phyloP scores from a whole-genome alignment of 2,329 filamentous ascomycete species.

The Talaromyces rugulosus region DNA sequence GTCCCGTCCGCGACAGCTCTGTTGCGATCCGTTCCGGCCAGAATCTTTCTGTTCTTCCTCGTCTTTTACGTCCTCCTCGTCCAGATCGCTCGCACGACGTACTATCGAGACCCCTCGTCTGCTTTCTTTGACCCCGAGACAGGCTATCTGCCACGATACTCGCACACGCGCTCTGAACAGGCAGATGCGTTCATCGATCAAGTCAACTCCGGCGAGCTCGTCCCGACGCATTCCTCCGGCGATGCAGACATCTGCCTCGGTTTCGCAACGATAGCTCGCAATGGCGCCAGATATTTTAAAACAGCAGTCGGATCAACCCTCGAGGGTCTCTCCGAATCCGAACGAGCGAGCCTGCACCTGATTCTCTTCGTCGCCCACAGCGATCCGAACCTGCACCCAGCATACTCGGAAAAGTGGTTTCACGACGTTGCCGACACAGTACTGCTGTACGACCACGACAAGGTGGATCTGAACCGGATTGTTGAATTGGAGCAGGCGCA shows the following conservation, averaged over 20 bases:
- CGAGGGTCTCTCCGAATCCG: conserved; percentile 37
- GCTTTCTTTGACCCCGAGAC: conserved; percentile 6
- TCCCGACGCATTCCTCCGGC: background rate
- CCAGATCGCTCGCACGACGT: background rate
- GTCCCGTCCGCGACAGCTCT: background rate
- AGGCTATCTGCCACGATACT: conserved; percentile 1
- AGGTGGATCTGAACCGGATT: conserved; percentile 31
- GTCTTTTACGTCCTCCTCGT: background rate
- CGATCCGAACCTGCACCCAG: conserved; percentile 37
- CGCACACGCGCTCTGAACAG: conserved; percentile 2
- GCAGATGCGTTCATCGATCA: conserved; percentile 1
- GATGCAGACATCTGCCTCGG: conserved; percentile 34
- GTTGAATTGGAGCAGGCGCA: conserved; percentile 28
- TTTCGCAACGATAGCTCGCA: conserved; percentile 39
- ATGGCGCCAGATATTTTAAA: conserved; percentile 37
- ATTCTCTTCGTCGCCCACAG: conserved; percentile 44
- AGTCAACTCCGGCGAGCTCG: background rate
- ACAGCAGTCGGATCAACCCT: conserved; percentile 43
- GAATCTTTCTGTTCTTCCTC: conserved; percentile 1
- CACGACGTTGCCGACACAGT: conserved; percentile 37
- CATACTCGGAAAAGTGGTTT: conserved; percentile 41
- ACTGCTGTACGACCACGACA: conserved; percentile 34
- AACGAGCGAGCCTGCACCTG: conserved; percentile 40
- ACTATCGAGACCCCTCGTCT: conserved; percentile 2
- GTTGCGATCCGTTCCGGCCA: background rate